Evolutionary conservation across 441 rosid species (phyloP).

Genomic region (Mallotus japonicus): DNA sequence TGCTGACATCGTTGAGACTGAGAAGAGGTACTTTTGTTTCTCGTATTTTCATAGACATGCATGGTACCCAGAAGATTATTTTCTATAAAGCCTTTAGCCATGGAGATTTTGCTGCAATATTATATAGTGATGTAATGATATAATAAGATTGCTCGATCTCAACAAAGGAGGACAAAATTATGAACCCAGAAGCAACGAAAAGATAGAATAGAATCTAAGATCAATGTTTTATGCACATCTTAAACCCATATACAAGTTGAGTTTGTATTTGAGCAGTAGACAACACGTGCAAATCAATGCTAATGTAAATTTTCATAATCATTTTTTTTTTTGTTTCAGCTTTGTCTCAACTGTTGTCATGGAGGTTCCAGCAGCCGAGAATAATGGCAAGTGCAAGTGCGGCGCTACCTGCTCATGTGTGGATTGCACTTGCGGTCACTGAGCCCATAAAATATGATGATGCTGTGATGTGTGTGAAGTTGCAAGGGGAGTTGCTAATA

Average conservation of each 20-base stretch:
- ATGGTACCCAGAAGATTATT: too few relatives aligned
- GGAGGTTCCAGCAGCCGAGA: slow-evolving; percentile 52
- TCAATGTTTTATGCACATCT: too few relatives aligned
- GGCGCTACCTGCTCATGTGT: slow-evolving; percentile 60
- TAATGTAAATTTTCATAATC: neutral
- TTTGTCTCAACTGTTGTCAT: slow-evolving; percentile 36
- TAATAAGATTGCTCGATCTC: too few relatives aligned
- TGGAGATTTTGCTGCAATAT: too few relatives aligned
- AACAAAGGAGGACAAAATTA: too few relatives aligned
- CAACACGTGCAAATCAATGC: neutral
- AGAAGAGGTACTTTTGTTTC: slow-evolving; percentile 40
- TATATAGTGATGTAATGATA: too few relatives aligned
- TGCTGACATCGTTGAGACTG: slow-evolving; percentile 52
- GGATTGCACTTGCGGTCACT: slow-evolving; percentile 58
- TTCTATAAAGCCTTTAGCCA: too few relatives aligned
- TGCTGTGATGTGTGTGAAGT: neutral
- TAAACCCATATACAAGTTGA: too few relatives aligned
- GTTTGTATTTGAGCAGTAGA: too few relatives aligned
- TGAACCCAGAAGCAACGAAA: too few relatives aligned
- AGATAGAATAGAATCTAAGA: too few relatives aligned
- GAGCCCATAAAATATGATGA: neutral
- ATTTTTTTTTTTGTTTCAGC: slow-evolving; percentile 36
- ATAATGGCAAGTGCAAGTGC: slow-evolving; percentile 74
- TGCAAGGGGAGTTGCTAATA: neutral
- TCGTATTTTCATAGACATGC: neutral